Percentiles rank a stretch among this genome's conserved stretches.
Conservation (phyloP, 192 early-diverging fungal species). For the Coemansia sp. region DNA sequence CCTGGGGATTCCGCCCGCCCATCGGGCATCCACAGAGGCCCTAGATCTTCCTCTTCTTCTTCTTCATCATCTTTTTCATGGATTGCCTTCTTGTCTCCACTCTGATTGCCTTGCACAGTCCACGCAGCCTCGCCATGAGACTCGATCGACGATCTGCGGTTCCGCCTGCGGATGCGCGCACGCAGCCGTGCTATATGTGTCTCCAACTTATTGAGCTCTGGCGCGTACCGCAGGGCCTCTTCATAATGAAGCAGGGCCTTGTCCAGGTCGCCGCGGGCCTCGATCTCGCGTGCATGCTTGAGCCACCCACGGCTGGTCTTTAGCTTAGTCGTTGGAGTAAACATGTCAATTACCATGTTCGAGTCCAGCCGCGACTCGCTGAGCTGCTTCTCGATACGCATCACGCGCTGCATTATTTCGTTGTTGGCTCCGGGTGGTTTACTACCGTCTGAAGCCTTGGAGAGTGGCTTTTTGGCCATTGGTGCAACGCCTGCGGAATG, state of each 20-base stretch:
- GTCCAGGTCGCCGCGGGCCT: constrained; percentile 49
- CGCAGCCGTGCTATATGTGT: constrained; percentile 49
- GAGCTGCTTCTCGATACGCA: constrained; percentile 51
- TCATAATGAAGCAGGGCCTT: constrained; percentile 56
- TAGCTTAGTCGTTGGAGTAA: constrained; percentile 59
- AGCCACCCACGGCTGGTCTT: constrained; percentile 58
- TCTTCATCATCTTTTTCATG: constrained; percentile 26
- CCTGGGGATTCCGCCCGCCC: constrained; percentile 48
- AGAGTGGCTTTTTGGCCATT: background rate
- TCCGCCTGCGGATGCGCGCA: constrained; percentile 24
- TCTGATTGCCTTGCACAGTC: background rate
- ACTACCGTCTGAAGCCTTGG: background rate
- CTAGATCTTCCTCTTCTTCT: constrained; percentile 31
- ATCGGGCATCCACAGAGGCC: constrained; percentile 41
- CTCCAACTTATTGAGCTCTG: constrained; percentile 50
- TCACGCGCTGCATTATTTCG: constrained; percentile 48
- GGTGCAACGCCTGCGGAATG: constrained; percentile 13
- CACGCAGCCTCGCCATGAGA: constrained; percentile 29
- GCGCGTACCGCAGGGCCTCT: constrained; percentile 49
- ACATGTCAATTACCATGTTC: constrained; percentile 44
- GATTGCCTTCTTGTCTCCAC: background rate
- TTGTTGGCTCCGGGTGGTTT: constrained; percentile 2
- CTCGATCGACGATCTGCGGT: constrained; percentile 40
- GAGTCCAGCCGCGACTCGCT: constrained; percentile 27
- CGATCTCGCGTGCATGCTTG: constrained; percentile 52